These are phyloP conservation scores for Tulasnella calospora DNA, from an alignment of 768 basidiomycete genomes.

Conservation along the genomic window DNA sequence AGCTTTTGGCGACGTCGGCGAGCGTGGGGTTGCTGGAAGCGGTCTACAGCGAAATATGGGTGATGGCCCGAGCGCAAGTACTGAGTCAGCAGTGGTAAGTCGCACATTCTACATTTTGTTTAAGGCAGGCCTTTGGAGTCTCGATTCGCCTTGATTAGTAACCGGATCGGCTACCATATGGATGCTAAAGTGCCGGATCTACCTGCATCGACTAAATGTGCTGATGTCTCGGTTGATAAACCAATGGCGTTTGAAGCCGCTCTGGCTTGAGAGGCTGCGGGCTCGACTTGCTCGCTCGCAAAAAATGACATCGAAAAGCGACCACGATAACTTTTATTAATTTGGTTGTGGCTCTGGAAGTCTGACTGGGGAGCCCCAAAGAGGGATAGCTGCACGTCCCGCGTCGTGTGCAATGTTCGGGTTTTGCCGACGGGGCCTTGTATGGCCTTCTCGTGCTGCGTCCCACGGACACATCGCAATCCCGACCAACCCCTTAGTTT, in stretches of 20 bases:
- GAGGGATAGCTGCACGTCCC: not conserved
- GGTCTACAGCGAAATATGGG: not conserved
- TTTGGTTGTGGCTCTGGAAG: not conserved
- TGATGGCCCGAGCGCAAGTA: not conserved
- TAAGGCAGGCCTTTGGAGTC: not conserved
- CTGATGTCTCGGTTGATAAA: not conserved
- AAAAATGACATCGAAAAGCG: not conserved
- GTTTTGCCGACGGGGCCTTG: not conserved
- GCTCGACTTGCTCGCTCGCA: not conserved
- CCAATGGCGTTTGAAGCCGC: not conserved
- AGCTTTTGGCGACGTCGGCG: not conserved
- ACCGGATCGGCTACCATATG: not conserved
- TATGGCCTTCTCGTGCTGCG: not conserved
- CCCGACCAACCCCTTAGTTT: slow-evolving; percentile 11
- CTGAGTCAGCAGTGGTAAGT: not conserved
- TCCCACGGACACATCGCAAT: slow-evolving; percentile 9
- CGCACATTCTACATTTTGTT: not conserved
- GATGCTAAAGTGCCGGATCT: not conserved
- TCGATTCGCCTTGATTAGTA: not conserved
- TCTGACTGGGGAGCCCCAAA: not conserved
- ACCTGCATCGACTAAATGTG: not conserved
- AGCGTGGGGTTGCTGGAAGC: not conserved
- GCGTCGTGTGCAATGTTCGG: not conserved
- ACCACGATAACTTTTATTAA: not conserved
- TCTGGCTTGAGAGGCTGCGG: not conserved